Conservation (phyloP, 768 basidiomycete genomes). For the Xanthoconium purpureum region DNA sequence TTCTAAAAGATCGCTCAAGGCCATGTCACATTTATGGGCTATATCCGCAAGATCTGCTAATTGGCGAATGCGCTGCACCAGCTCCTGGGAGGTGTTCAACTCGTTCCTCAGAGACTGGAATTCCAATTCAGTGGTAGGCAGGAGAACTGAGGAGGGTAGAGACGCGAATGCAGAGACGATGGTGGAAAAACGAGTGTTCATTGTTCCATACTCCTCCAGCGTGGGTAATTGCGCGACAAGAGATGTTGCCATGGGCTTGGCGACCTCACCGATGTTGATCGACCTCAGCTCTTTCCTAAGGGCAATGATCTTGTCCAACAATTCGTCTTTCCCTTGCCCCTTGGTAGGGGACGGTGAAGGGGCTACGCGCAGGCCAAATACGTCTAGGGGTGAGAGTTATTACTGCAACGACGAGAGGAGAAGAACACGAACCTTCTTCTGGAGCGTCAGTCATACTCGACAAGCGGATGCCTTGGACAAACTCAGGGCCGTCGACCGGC, state of each 20-base stretch:
- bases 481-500: not conserved
- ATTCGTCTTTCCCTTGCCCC: constrained; percentile 40
- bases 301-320: constrained; percentile 48
- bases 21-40: constrained; percentile 61
- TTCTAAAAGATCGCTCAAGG: constrained; percentile 80
- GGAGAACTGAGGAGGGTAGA: constrained; percentile 44
- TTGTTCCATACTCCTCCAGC: constrained; percentile 42
- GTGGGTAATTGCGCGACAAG: constrained; percentile 49
- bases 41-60: constrained; percentile 53
- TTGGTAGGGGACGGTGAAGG: constrained; percentile 34
- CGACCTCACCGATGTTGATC: constrained; percentile 55
- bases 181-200: constrained; percentile 45
- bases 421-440: constrained; percentile 26
- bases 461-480: not conserved
- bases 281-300: constrained; percentile 61
- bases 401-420: not conserved
- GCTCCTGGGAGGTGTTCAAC: constrained; percentile 45
- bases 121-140: constrained; percentile 50
- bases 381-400: constrained; percentile 41
- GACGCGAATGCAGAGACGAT: constrained; percentile 45
- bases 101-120: constrained; percentile 60
- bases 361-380: constrained; percentile 49
- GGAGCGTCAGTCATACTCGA: not conserved
- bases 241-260: constrained; percentile 39
- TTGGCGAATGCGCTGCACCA: constrained; percentile 50